Evolutionary conservation across 2,329 filamentous ascomycete species (phyloP).

Genomic region (Pseudopithomyces chartarum): DNA sequence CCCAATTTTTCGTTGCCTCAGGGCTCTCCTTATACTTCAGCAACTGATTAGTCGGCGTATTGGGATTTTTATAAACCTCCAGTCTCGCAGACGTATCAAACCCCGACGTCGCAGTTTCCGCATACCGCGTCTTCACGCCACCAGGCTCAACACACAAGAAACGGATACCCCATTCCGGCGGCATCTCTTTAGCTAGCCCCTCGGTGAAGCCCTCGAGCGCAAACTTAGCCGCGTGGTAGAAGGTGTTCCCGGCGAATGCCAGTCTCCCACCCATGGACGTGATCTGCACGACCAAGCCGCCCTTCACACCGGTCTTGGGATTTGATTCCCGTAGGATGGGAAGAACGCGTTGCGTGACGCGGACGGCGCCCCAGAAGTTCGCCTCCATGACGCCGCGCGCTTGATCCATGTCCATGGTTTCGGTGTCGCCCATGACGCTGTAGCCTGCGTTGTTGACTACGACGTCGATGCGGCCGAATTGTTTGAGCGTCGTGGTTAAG

Average conservation of each 20-base stretch:
- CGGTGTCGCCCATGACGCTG: conserved; percentile 37
- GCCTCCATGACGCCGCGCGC: conserved; percentile 48
- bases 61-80: conserved; percentile 22
- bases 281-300: conserved; percentile 18
- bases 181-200: conserved; percentile 51
- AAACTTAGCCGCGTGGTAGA: conserved; percentile 31
- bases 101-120: conserved; percentile 40
- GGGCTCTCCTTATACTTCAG: conserved; percentile 32
- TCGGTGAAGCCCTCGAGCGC: conserved; percentile 53
- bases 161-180: conserved; percentile 39
- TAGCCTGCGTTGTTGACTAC: conserved; percentile 55
- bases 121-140: conserved; percentile 46
- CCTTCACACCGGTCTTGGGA: conserved; percentile 15
- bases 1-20: conserved; percentile 33
- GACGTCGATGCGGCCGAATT: conserved; percentile 67
- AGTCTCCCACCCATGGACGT: conserved; percentile 22
- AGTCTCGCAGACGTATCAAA: conserved; percentile 21
- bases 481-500: conserved; percentile 62
- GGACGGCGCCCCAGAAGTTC: conserved; percentile 51
- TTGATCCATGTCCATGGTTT: conserved; percentile 40
- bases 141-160: conserved; percentile 52
- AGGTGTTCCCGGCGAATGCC: conserved; percentile 26
- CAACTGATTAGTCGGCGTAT: conserved; percentile 31
- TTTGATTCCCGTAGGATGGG: conserved; percentile 47
- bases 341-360: conserved; percentile 47